Percentiles rank a stretch among this genome's conserved stretches.
phyloP scores from a whole-genome alignment of 1,284 basidiomycete species.

The Rhodotorula mucilaginosa region DNA sequence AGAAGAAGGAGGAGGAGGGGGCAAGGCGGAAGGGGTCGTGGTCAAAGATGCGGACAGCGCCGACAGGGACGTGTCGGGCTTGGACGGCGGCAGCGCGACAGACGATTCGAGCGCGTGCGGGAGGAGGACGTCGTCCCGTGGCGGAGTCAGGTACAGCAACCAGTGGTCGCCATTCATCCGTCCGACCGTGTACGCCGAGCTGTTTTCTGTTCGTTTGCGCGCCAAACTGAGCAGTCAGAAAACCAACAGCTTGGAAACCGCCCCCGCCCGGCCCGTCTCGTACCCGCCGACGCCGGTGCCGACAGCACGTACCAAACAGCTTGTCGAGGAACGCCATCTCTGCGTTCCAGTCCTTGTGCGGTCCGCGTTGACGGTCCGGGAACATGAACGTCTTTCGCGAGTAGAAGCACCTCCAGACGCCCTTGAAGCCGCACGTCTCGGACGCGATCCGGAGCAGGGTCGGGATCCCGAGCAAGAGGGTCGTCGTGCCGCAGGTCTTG shows the following conservation, averaged over 20 bases:
- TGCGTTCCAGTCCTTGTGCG: conserved; percentile 90
- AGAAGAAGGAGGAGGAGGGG: conserved; percentile 4
- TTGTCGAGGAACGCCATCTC: conserved; percentile 90
- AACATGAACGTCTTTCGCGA: conserved; percentile 99
- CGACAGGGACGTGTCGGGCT: conserved; percentile 45
- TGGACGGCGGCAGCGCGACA: conserved; percentile 48
- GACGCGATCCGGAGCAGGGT: conserved; percentile 87
- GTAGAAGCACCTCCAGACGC: conserved; percentile 87
- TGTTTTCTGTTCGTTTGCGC: conserved; percentile 53
- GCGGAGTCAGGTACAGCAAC: conserved; percentile 86
- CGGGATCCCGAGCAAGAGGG: conserved; percentile 90
- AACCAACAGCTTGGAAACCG: no score
- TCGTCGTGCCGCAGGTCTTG: conserved; percentile 98
- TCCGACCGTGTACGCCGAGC: conserved; percentile 93
- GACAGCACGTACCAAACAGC: conserved; percentile 62
- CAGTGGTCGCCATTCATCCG: conserved; percentile 99
- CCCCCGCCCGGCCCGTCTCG: no score
- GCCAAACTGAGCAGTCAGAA: no score
- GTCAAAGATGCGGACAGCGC: conserved; percentile 37
- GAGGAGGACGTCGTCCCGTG: conserved; percentile 49
- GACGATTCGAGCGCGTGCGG: conserved; percentile 42
- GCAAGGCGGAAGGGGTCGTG: conserved; percentile 44
- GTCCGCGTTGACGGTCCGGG: conserved; percentile 89
- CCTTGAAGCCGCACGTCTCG: conserved; percentile 68
- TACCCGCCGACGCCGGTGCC: background rate